Base-by-base conservation (phyloP, 1,284 basidiomycete genomes). In the Puccinia hordei region DNA sequence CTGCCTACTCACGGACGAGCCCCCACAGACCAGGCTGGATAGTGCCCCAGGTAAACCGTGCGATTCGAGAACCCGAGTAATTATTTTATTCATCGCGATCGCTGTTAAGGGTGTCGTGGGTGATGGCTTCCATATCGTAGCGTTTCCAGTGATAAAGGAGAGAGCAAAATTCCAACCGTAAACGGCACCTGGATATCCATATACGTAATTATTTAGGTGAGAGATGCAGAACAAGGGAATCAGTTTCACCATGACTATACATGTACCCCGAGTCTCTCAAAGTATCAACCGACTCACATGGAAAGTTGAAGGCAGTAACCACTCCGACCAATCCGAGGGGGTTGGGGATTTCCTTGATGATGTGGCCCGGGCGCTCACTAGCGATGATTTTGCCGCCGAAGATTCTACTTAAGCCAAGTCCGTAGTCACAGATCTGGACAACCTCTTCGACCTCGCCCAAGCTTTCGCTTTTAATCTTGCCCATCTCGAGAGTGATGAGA, bases 61-160 rank as follows among this genome's bases (percentile, higher is more conserved):
- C 81, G 87, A 88, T 86, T 95, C 92, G 74, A 98, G 87, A 13
- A 98, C 92, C 35, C 88, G 86, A 24, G 92, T 88, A 61, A 98
- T 88, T 83, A 98, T 92, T 84, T 91, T 91, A 46, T 93, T 95
- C 17, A 93, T 90, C 0, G 95, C 95, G 80, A 98, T 92, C 15
- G 94, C 89, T 84, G 90, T 94, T 61, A 96, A 87, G 0, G 95
- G 92, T 0, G 95, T 98, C 4, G 90, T 92, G 0, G 92, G 93
- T 0, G 93, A 92, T 0, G 95, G 95, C 85, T 98, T 98, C 95
- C 95, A 98, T 65, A 98, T 87, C 0, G 94, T 95, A 1, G 93
- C 91, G 86, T 98, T 98, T 10, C 94, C 95, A 49, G 93, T 92
- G 1, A 93, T 92, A 77, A 98, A 88, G 1, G 94, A 93, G 41